Evolutionary conservation across 805 yeast species (phyloP), one percentile per base, ranked within the genome.

Genomic region (Saccharomycodes ludwigii): DNA sequence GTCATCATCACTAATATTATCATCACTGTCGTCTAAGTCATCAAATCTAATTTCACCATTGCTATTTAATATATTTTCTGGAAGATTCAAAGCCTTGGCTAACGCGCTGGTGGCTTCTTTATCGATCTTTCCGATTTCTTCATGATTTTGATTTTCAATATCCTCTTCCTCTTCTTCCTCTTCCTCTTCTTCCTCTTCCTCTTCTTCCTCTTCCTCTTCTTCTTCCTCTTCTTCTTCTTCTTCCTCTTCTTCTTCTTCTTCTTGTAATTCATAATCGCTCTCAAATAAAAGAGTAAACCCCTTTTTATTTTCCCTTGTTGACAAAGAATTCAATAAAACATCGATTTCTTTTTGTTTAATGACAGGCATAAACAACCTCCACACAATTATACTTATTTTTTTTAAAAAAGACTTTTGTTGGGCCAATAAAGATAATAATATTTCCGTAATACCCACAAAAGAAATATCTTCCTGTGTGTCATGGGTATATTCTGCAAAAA

Each of bases 251-350:
- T 39, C 49, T 6, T 40, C 51, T 1, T 37, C 43, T 2, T 43
- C 52, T 1, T 47, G 56, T 8, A n/a, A n/a, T 12, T 60, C 73
- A 29, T 65, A 65, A 8, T 63, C 82, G 10, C 68, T 73, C 36
- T 80, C 82, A 48, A 86, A 86, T 44, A 88, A 56, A 28, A 68
- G 68, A 17, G 67, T 65, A 52, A 82, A 91, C 2, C 96, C 96
- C 42, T 76, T 75, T 39, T 75, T 71, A 50, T 80, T 82, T 52
- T 86, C 96, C 47, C 71, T 74, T 0, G 93, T 65, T 12, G 58
- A 41, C 31, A 78, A 50, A 12, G 77, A 68, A 35, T 76, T 78
- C 31, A 63, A 61, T 29, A 79, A 44, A 16, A 71, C 52, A 8
- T 58, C 54, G 20, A 79, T 42, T 29, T 76, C 72, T 7, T 54